Evolutionary conservation across 805 yeast genomes (phyloP), one percentile per base, ranked within the genome.

Genomic region (Candida rishiriensis): DNA sequence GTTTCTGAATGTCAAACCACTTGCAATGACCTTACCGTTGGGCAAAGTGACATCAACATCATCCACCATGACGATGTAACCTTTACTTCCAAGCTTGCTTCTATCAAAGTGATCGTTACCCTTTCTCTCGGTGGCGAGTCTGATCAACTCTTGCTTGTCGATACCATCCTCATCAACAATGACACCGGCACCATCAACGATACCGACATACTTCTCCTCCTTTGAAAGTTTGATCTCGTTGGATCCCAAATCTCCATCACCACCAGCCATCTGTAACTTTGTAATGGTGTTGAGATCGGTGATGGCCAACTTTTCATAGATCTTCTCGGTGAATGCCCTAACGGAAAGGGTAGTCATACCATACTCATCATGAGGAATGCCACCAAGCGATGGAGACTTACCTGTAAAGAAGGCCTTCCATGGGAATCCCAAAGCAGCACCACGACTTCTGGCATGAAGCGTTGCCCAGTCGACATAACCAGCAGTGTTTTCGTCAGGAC

Each of bases 401-500:
- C 99, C 99, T 29, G 99, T 91, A 68, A 93, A 84, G 73, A 91
- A 91, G 1, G 98, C 91, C 69, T 88, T 91, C 99, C 99, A 91
- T 26, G 64, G 65, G 58, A 59, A 61, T 7, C 59, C 60, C 89
- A 96, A 88, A 41, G 89, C 85, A 39, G 98, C 96, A 50, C 96
- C 95, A 68, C 99, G 83, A 45, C 71, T 68, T 58, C 85, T 81
- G 26, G 99, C 98, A 63, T 91, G 98, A 54, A 81, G 69, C 21
- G 98, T 93, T 10, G 99, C 98, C 98, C 98, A 91, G 66, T 93
- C 90, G 41, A 89, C 96, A 59, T 86, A 83, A 18, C 84, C 85
- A 16, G 99, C 98, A 42, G 98, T 90, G 65, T 96, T 95, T 74
- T 91, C 99, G 70, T 91, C 99, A n/a, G 99, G 99, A 43, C 99